Base-by-base conservation (phyloP, 768 basidiomycete genomes). In the Auricularia heimuer region DNA sequence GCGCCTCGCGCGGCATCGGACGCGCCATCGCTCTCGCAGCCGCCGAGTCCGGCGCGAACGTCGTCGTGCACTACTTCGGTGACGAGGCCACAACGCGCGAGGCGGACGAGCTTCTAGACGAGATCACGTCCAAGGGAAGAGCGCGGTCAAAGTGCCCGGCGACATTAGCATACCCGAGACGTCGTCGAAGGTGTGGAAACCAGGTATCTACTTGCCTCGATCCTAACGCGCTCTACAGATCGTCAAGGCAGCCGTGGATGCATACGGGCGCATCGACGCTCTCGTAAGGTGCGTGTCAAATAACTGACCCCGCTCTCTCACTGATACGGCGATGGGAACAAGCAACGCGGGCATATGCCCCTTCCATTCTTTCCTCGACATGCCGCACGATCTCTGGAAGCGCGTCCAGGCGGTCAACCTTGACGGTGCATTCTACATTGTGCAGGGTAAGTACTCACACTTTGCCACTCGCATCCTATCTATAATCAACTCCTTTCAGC, bases 1-100 rank as follows among this genome's bases (percentile, higher is more conserved):
- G 88, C 18, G 80, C 85, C n/a, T 87, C 86, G 6, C 78, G 85
- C 65, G 89, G 88, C 24, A 91, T 91, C 65, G 88, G 89, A 12
- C 79, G 85, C 67, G 86, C 83, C 35, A 87, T 86, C 68, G 87
- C 85, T 24, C 72, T 88, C 18, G 85, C 86, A 67, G 83, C 82
- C 62, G 85, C 83, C 3, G 80, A 82, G 66, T 82, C 89, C 65
- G 87, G 87, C 7, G 88, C 87, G 16, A 74, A 75, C 2, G 83
- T 91, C 56, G 79, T 88, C 58, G 71, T 91, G 64, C 89, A 91
- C 69, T 87, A 87, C 72, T 74, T 84, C 6, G 88, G 89, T 6
- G 85, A 87, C 65, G 73, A 75, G 6, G 81, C 76, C 61, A 84
- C 85, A 0, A 78, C 79, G 65, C 68, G 68, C 21, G 88, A 86